phyloP scores from a whole-genome alignment of 1,139 yeast genomes.

The Debaryomycetaceae sp. region DNA sequence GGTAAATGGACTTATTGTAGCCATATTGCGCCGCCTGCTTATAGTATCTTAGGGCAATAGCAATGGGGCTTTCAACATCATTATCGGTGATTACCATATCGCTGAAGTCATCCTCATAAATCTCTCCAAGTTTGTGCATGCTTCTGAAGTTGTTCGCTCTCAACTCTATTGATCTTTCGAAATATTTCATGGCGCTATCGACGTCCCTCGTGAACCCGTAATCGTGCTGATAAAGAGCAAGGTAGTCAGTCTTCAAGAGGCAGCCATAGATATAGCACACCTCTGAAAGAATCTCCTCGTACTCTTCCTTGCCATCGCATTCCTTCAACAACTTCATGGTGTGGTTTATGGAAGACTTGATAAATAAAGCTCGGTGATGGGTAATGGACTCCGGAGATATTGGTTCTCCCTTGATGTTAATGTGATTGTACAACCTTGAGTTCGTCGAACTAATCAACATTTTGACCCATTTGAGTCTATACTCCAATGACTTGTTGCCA shows the following conservation, averaged over 20 bases:
- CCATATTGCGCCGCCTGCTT: conserved; percentile 40
- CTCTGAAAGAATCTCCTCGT: conserved; percentile 23
- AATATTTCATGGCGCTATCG: conserved; percentile 27
- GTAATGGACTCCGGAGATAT: conserved; percentile 28
- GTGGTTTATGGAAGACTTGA: conserved; percentile 40
- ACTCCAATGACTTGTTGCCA: conserved; percentile 43
- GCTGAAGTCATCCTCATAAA: conserved; percentile 29
- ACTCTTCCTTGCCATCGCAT: conserved; percentile 21
- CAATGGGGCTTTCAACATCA: conserved; percentile 21
- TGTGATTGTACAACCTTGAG: conserved; percentile 35
- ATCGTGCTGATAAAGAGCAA: conserved; percentile 29
- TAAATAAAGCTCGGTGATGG: conserved; percentile 32
- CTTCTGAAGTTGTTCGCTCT: conserved; percentile 33
- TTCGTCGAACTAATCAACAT: conserved; percentile 42
- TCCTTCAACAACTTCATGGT: conserved; percentile 36
- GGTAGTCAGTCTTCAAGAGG: conserved; percentile 34
- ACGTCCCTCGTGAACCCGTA: conserved; percentile 32
- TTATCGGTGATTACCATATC: conserved; percentile 1
- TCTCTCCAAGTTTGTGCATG: conserved; percentile 38
- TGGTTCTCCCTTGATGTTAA: conserved; percentile 43
- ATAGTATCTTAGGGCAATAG: conserved; percentile 32
- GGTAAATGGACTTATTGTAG: conserved; percentile 41
- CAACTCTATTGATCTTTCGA: conserved; percentile 29
- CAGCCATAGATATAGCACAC: conserved; percentile 38
- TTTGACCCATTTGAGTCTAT: conserved; percentile 41